Conservation (phyloP, 495 filamentous ascomycete species). For the Daldinia loculata region DNA sequence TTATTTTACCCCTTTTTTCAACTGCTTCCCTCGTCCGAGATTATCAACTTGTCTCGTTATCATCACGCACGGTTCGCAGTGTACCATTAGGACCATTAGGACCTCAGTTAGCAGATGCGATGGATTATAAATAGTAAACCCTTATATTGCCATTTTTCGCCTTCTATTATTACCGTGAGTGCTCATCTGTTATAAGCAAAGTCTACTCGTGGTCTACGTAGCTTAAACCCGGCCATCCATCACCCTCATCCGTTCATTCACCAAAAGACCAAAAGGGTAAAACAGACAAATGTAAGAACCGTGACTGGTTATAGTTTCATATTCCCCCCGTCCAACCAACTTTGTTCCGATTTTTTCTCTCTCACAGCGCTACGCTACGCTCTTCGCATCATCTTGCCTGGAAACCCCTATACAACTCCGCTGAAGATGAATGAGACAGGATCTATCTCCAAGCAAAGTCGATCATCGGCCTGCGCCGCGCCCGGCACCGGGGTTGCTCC, state of each 20-base stretch:
- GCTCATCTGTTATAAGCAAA: neutral
- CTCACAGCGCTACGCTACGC: neutral
- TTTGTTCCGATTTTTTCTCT: neutral
- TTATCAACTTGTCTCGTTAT: neutral
- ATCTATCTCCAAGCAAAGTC: neutral
- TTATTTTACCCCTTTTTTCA: constrained; percentile 2
- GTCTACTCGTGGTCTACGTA: neutral
- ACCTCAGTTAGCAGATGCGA: neutral
- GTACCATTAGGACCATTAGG: neutral
- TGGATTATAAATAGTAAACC: constrained; percentile 3
- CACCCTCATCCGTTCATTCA: neutral
- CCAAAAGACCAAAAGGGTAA: constrained; percentile 6
- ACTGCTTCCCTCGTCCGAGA: neutral
- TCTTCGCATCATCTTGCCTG: neutral
- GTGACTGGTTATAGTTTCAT: neutral
- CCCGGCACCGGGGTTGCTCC: constrained; percentile 28
- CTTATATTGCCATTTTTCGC: neutral
- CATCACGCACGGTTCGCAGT: neutral
- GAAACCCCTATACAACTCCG: neutral
- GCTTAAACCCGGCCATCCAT: neutral
- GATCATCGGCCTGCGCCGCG: constrained; percentile 36
- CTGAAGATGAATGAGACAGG: neutral
- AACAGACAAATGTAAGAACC: neutral
- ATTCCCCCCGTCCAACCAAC: neutral
- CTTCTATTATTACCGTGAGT: constrained; percentile 1